Evolutionary conservation across 305 asterid species (phyloP).

Genomic region (Lippia alba): DNA sequence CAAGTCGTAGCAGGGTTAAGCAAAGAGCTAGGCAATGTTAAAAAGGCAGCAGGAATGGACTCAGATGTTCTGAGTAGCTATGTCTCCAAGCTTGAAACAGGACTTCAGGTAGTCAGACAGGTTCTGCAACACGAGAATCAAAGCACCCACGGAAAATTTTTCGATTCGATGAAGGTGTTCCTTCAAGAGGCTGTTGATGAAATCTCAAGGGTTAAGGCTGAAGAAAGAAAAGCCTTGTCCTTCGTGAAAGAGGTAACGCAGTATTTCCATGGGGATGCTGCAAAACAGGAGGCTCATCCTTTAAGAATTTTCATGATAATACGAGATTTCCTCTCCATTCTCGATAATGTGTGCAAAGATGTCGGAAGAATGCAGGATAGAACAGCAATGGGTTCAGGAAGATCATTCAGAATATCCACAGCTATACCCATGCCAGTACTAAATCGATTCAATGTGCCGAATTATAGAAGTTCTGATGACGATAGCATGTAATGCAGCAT

Average conservation of each 20-base stretch:
- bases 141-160: constrained; percentile 46
- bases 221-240: constrained; percentile 61
- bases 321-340: constrained; percentile 57
- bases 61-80: constrained; percentile 63
- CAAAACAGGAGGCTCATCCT: constrained; percentile 63
- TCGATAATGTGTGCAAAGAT: constrained; percentile 70
- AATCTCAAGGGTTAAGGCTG: constrained; percentile 59
- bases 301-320: constrained; percentile 61
- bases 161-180: constrained; percentile 57
- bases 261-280: constrained; percentile 69
- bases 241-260: constrained; percentile 63
- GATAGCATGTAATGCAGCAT: constrained; percentile 48
- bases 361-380: constrained; percentile 65
- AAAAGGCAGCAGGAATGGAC: constrained; percentile 74
- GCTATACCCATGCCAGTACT: constrained; percentile 52
- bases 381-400: constrained; percentile 49
- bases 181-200: constrained; percentile 59
- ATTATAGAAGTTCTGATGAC: constrained; percentile 54
- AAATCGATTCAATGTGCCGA: constrained; percentile 46
- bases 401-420: constrained; percentile 59
- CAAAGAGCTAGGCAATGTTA: constrained; percentile 64
- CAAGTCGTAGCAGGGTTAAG: constrained; percentile 59
- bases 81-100: constrained; percentile 61
- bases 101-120: constrained; percentile 55
- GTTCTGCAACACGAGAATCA: constrained; percentile 51